Evolutionary conservation across 2,329 filamentous ascomycete genomes (phyloP).

Genomic region (Mariannaea sp.): DNA sequence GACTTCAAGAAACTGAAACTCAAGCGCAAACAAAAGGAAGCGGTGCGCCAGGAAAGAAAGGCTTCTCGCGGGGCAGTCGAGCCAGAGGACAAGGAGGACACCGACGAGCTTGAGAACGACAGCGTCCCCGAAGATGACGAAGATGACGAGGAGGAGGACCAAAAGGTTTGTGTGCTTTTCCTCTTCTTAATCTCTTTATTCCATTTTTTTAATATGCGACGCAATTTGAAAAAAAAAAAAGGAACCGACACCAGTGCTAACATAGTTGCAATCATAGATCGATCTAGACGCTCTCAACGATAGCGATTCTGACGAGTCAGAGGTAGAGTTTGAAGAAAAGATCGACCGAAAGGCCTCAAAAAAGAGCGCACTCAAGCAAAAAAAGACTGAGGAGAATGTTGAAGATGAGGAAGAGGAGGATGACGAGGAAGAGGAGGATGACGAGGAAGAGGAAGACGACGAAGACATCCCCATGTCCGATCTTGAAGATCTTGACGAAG

Average conservation of each 20-base stretch:
- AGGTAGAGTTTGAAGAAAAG: slow-evolving; percentile 78
- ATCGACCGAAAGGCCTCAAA: slow-evolving; percentile 53
- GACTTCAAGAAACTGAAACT: slow-evolving; percentile 59
- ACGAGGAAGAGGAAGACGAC: slow-evolving; percentile 74
- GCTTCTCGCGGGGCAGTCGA: slow-evolving; percentile 33
- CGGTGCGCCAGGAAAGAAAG: slow-evolving; percentile 46
- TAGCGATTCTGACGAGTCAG: slow-evolving; percentile 68
- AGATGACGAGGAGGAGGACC: slow-evolving; percentile 44
- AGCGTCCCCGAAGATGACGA: slow-evolving; percentile 33
- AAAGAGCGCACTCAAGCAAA: slow-evolving; percentile 51
- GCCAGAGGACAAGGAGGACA: slow-evolving; percentile 33
- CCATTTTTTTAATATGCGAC: no score
- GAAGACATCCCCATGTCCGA: slow-evolving; percentile 91
- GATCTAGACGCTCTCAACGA: slow-evolving; percentile 64
- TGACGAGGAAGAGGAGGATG: slow-evolving; percentile 55
- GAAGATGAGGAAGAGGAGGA: slow-evolving; percentile 22
- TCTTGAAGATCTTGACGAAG: slow-evolving; percentile 75
- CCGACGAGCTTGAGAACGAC: slow-evolving; percentile 47
- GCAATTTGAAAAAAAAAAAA: no score
- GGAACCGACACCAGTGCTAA: no score
- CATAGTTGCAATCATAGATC: slow-evolving; percentile 42
- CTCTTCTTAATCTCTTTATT: no score
- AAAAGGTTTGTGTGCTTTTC: slow-evolving; percentile 32
- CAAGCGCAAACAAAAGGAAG: slow-evolving; percentile 53
- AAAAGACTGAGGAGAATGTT: slow-evolving; percentile 43